phyloP scores from a whole-genome alignment of 2,329 filamentous ascomycete species.

The Niveomyces coronatus region DNA sequence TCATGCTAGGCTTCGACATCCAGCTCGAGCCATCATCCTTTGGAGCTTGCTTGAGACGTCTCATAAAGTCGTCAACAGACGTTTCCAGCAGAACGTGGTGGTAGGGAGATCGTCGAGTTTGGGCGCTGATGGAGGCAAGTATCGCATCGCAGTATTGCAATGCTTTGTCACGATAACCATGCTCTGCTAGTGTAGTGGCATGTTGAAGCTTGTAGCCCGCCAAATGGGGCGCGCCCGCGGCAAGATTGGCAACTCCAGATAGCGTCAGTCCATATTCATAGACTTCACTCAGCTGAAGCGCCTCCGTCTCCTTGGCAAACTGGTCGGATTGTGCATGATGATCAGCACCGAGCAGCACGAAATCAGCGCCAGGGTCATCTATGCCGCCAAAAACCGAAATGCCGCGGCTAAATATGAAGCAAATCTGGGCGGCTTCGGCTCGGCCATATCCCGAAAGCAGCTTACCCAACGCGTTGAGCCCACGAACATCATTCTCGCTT shows the following conservation, averaged over 20 bases:
- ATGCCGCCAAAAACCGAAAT: constrained; percentile 66
- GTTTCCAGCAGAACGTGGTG: constrained; percentile 66
- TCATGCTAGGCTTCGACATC: constrained; percentile 93
- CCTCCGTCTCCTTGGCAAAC: constrained; percentile 70
- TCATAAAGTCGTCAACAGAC: constrained; percentile 72
- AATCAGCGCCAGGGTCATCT: constrained; percentile 68
- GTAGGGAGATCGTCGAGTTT: constrained; percentile 77
- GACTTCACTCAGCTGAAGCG: constrained; percentile 88
- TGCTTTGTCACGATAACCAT: constrained; percentile 72
- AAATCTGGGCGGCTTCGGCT: constrained; percentile 85
- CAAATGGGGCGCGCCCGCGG: constrained; percentile 64
- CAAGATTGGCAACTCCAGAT: constrained; percentile 38
- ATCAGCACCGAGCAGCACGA: constrained; percentile 79
- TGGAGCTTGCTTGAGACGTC: constrained; percentile 74
- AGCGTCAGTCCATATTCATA: constrained; percentile 86
- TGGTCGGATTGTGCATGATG: constrained; percentile 61
- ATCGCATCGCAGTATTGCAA: constrained; percentile 88
- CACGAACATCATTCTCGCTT: constrained; percentile 66
- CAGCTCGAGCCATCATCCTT: constrained; percentile 74
- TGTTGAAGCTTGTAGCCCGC: constrained; percentile 87
- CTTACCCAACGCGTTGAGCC: constrained; percentile 69
- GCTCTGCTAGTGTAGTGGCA: constrained; percentile 72
- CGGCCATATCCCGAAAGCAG: constrained; percentile 78
- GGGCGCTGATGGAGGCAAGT: constrained; percentile 61
- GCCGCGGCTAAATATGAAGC: constrained; percentile 75